A percentile compares a stretch with the other conserved stretches of the same genome.
Conservation (phyloP, 1,139 yeast genomes). For the Blastobotrys raffinosifermentans region DNA sequence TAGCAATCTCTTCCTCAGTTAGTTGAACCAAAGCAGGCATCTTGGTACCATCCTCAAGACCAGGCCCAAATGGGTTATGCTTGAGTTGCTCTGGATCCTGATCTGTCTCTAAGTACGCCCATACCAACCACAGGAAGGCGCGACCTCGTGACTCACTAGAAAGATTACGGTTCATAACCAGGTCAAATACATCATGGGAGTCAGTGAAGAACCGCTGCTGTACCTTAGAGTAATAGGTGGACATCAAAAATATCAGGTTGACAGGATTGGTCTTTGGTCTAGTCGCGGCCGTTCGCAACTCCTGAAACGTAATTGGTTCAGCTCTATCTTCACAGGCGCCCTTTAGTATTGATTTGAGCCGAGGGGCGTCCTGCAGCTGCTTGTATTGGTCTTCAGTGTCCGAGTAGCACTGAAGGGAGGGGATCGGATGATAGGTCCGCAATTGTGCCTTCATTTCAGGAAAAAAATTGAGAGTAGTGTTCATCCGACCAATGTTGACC, state of each 20-base stretch:
- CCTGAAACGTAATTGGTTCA: conserved; percentile 48
- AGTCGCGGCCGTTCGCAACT: conserved; percentile 32
- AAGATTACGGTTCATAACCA: conserved; percentile 49
- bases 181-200: conserved; percentile 50
- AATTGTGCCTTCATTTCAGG: conserved; percentile 95
- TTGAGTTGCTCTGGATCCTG: conserved; percentile 46
- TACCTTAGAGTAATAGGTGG: conserved; percentile 55
- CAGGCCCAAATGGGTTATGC: conserved; percentile 59
- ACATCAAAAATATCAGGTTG: conserved; percentile 66
- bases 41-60: conserved; percentile 26
- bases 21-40: conserved; percentile 45
- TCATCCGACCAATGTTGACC: conserved; percentile 90
- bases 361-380: conserved; percentile 90
- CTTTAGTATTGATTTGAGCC: conserved; percentile 82
- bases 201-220: conserved; percentile 35
- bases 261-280: conserved; percentile 59
- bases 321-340: conserved; percentile 56
- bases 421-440: conserved; percentile 89
- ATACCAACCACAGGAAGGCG: conserved; percentile 77
- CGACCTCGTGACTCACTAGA: conserved; percentile 61
- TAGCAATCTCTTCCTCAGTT: conserved; percentile 36
- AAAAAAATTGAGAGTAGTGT: conserved; percentile 90
- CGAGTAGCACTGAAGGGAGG: conserved; percentile 72
- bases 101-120: conserved; percentile 71
- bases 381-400: conserved; percentile 45